Evolutionary conservation across 2,329 filamentous ascomycete genomes (phyloP), one percentile per base, ranked within the genome.

Genomic region (Rasamsonia emersonii): DNA sequence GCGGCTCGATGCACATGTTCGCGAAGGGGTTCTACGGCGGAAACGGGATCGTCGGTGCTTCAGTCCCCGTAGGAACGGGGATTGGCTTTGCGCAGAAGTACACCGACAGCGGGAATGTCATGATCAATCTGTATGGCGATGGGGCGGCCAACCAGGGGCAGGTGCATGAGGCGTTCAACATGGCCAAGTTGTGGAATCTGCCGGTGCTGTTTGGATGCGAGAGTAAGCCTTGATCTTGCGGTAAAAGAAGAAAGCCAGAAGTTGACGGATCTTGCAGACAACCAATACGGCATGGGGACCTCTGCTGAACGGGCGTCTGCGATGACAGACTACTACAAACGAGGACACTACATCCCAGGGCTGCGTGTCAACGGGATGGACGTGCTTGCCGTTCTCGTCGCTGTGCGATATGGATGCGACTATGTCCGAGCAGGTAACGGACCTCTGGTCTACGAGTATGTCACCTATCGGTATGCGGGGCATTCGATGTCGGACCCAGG

Each of bases 1-100:
- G 88, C 59, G 88, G 88, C 41, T 93, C 86, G 40, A 95, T 95
- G 88, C 88, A 95, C 73, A 95, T 95, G 88, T 95, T 95, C 68
- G 68, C 84, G 50, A 86, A 86, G 64, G 82, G 82, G 37, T 95
- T 95, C 73, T 95, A 91, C 62, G 88, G 88, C 50, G 88, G 88
- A 47, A 95, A 95, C 67, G 88, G 88, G 65, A 95, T 95, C 46
- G 88, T 95, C 51, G 88, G 88, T 62, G 88, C 88, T 40, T 88
- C 94, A 69, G 88, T 95, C 27, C 88, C 88, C 35, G 86, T 95
- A 38, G 88, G 88, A 52, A 86, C 88, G 39, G 88, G 88, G 54
- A 77, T 95, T 48, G 88, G 84, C 36, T 94, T 95, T 53, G 88
- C 88, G 36, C 84, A 93, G 68, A 78, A 93, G 69, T 95, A 95